A percentile compares a stretch with the other conserved stretches of the same genome.
Evolutionary conservation across 31 red algal species (phyloP).

Genomic region (Bonnemaisonia californica): DNA sequence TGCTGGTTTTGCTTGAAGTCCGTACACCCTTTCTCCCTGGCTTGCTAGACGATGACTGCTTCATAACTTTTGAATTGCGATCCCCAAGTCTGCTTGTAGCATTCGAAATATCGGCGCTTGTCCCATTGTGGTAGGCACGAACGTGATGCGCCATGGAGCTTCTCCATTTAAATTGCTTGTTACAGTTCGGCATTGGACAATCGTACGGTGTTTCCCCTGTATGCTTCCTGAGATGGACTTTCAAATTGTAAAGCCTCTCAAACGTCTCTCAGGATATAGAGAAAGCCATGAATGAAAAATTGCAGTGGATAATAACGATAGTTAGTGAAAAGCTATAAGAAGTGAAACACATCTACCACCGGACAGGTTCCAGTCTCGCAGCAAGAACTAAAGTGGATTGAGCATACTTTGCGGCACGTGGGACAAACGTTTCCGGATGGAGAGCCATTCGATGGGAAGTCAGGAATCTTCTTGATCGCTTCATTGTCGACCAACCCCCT

Average conservation of each 20-base stretch:
- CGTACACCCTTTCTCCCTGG: background rate
- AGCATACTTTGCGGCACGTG: background rate
- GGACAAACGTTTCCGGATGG: background rate
- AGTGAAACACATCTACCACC: no score
- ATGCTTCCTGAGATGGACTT: slow-evolving; percentile 80
- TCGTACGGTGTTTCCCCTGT: slow-evolving; percentile 82
- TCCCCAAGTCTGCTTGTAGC: background rate
- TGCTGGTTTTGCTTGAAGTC: background rate
- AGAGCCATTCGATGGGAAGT: no score
- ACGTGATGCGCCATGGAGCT: slow-evolving; percentile 87
- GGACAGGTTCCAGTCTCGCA: no score
- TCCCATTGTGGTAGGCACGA: slow-evolving; percentile 56
- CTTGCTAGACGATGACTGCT: no score
- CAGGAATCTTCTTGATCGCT: no score
- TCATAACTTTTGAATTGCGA: background rate
- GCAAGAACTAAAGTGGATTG: background rate
- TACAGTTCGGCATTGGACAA: slow-evolving; percentile 62
- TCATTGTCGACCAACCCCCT: no score
- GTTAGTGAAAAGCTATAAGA: slow-evolving; percentile 14
- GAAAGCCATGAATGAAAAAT: slow-evolving; percentile 7
- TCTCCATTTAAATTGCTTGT: slow-evolving; percentile 77
- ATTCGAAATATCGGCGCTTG: slow-evolving; percentile 15
- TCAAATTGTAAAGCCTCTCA: slow-evolving; percentile 77
- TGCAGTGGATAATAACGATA: background rate
- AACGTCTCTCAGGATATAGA: slow-evolving; percentile 47